Conservation (phyloP, 108 stramenopile genomes). For the Discostella pseudostelligera region DNA sequence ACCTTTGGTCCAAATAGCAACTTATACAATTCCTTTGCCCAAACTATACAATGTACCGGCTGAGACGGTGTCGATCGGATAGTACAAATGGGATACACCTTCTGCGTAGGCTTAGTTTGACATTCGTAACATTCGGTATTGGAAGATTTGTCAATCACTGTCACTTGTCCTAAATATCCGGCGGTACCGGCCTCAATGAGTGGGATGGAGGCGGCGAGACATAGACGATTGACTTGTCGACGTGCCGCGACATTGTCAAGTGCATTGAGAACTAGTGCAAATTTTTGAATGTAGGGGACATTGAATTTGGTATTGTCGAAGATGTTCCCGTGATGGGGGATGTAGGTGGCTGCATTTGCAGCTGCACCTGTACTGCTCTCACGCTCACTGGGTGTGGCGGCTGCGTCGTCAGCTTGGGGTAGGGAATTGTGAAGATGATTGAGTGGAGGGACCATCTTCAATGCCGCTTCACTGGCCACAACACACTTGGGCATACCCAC, state of each 20-base stretch:
- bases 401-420: neutral
- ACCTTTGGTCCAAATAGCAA: slow-evolving; percentile 84
- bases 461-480: slow-evolving; percentile 74
- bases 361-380: too few species aligned
- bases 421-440: neutral
- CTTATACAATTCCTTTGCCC: slow-evolving; percentile 99
- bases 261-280: slow-evolving; percentile 91
- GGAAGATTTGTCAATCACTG: slow-evolving; percentile 80
- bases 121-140: slow-evolving; percentile 98
- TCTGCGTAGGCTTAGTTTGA: slow-evolving; percentile 91
- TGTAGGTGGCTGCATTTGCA: slow-evolving; percentile 53
- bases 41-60: slow-evolving; percentile 99
- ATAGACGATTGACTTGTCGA: slow-evolving; percentile 97
- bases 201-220: slow-evolving; percentile 90
- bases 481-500: slow-evolving; percentile 85
- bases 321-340: slow-evolving; percentile 91
- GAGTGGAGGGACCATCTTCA: slow-evolving; percentile 53
- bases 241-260: slow-evolving; percentile 97
- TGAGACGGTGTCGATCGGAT: slow-evolving; percentile 95
- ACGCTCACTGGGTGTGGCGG: too few species aligned
- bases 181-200: slow-evolving; percentile 98
- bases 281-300: slow-evolving; percentile 86
- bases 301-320: slow-evolving; percentile 90
- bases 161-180: slow-evolving; percentile 97
- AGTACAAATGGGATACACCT: slow-evolving; percentile 99